Evolutionary conservation across 371 early-diverging fungal genomes (phyloP).

Genomic region (Mucor piriformis): DNA sequence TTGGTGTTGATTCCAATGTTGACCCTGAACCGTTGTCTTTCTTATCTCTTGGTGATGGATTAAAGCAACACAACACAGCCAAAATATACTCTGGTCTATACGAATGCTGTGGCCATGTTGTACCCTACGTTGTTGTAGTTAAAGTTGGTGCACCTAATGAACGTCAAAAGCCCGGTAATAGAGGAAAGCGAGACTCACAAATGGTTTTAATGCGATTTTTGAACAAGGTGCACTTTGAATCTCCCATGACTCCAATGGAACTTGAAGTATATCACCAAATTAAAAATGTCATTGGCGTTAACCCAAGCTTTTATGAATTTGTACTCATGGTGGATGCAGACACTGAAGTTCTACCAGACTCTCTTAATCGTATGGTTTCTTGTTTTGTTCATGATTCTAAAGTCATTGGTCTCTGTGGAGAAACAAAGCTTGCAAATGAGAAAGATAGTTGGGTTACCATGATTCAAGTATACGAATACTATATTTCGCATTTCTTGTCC

Average conservation of each 20-base stretch:
- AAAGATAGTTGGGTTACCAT: slow-evolving; percentile 92
- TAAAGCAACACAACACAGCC: slow-evolving; percentile 87
- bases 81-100: slow-evolving; percentile 95
- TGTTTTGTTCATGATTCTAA: slow-evolving; percentile 83
- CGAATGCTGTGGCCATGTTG: slow-evolving; percentile 61
- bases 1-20: slow-evolving; percentile 80
- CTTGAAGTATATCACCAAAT: slow-evolving; percentile 90
- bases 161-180: slow-evolving; percentile 85
- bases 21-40: slow-evolving; percentile 88
- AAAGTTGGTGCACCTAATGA: slow-evolving; percentile 91
- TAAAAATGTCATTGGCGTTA: slow-evolving; percentile 86
- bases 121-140: slow-evolving; percentile 89
- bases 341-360: slow-evolving; percentile 79
- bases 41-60: slow-evolving; percentile 84
- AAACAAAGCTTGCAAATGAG: slow-evolving; percentile 88
- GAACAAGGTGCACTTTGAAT: slow-evolving; percentile 92
- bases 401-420: slow-evolving; percentile 91
- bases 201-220: slow-evolving; percentile 98
- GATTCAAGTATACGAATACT: slow-evolving; percentile 99
- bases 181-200: slow-evolving; percentile 99
- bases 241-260: slow-evolving; percentile 88
- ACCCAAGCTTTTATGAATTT: slow-evolving; percentile 82
- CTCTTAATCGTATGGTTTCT: slow-evolving; percentile 82
- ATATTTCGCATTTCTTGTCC: slow-evolving; percentile 95
- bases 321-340: slow-evolving; percentile 96